Percentiles rank a stretch among this genome's conserved stretches.
Evolutionary conservation across 78 protist genomes (phyloP).

Genomic region (Mantamonas sphyraenae): DNA sequence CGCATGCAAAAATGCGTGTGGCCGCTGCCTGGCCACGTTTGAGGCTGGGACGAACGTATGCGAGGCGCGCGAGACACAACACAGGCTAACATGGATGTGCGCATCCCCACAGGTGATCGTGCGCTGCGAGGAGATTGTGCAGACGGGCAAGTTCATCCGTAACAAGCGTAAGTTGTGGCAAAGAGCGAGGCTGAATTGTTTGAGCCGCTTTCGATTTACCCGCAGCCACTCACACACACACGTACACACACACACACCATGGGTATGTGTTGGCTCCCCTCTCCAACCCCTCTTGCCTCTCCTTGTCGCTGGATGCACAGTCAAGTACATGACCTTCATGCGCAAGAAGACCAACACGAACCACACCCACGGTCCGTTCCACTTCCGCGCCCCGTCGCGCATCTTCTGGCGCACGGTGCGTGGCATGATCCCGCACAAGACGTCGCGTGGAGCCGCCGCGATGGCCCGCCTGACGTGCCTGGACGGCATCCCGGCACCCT

Average conservation of each 20-base stretch:
- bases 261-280: too few species aligned
- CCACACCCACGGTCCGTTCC: slow-evolving; percentile 92
- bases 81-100: neutral
- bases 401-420: slow-evolving; percentile 89
- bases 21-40: too few species aligned
- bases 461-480: slow-evolving; percentile 63
- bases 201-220: neutral
- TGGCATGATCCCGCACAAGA: slow-evolving; percentile 99
- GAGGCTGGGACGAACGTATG: too few species aligned
- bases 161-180: slow-evolving; percentile 62
- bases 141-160: slow-evolving; percentile 89
- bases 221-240: neutral
- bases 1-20: too few species aligned
- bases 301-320: neutral
- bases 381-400: slow-evolving; percentile 88
- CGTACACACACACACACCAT: neutral
- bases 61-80: too few species aligned
- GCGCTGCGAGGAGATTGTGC: slow-evolving; percentile 88
- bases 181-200: too few species aligned
- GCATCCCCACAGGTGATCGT: slow-evolving; percentile 46
- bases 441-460: slow-evolving; percentile 91
- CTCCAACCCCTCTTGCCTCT: too few species aligned
- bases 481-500: slow-evolving; percentile 96
- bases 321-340: slow-evolving; percentile 68
- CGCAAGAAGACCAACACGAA: slow-evolving; percentile 82